Evolutionary conservation across 805 yeast species (phyloP), one percentile per base, ranked within the genome.

Genomic region (Kluyveromyces aestuarii): DNA sequence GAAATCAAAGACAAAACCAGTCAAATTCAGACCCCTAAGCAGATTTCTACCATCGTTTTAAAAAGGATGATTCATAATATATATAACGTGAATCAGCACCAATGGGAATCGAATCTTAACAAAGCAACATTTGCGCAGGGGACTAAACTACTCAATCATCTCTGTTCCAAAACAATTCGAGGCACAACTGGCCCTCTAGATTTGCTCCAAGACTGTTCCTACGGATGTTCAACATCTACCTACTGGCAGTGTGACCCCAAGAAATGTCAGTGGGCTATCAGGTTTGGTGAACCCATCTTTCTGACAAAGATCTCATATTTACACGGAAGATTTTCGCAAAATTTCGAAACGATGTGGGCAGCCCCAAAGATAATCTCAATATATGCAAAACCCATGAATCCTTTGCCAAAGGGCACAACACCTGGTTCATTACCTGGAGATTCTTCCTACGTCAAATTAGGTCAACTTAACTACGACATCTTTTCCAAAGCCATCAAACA

Each of bases 231-330:
- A 6, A 39, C 44, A 7, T 56, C 63, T 3, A 55, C 66, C 5
- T 65, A 65, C 47, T 65, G 69, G 69, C 62, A 59, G 47, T 63
- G 69, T 48, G 41, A 57, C 1, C 43, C 62, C 6, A 55, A 61
- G 2, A 54, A 54, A 14, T 67, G 68, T 49, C 55, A 56, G 17
- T 57, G 71, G 50, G 72, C 72, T 0, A 60, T 71, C 13, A 61
- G 68, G 47, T 71, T 72, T 45, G 52, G 61, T 9, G 67, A 69
- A 37, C 74, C 76, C 8, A 52, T 72, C 2, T 67, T 65, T 51
- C 48, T 72, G 46, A 67, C 65, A 10, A 67, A 61, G 30, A 43
- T 72, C 11, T 52, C 61, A 6, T 70, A 72, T 50, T 17, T 57
- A 2, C 75, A 72, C 51, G 67, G 68, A 9, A 56, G 71, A 35